A percentile compares a stretch with the other conserved stretches of the same genome.
Evolutionary conservation across 768 basidiomycete species (phyloP).

Genomic region (Collybia mongolica): DNA sequence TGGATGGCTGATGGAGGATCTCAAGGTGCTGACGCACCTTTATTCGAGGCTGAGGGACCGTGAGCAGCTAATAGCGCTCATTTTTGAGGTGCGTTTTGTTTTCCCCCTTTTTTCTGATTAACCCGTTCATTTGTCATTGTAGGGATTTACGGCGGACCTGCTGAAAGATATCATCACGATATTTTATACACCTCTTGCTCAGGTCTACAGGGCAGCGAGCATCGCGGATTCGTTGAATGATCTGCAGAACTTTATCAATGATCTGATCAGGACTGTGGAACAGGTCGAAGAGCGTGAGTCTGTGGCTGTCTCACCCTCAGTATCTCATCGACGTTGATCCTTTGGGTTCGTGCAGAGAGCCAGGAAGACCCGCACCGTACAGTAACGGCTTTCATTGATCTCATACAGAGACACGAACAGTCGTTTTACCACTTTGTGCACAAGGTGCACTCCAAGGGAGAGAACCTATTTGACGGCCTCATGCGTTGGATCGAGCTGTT

Average conservation of each 20-base stretch:
- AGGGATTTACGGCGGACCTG: conserved; percentile 94
- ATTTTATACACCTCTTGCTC: conserved; percentile 94
- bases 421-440: conserved; percentile 96
- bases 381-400: conserved; percentile 90
- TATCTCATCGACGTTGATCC: conserved; percentile 1
- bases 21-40: conserved; percentile 75
- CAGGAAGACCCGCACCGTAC: conserved; percentile 83
- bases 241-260: conserved; percentile 91
- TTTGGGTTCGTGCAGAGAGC: conserved; percentile 54
- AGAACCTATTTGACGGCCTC: conserved; percentile 87
- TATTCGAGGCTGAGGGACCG: conserved; percentile 82
- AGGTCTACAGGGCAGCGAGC: conserved; percentile 96
- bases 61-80: conserved; percentile 87
- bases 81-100: conserved; percentile 74
- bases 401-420: conserved; percentile 93
- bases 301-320: background rate
- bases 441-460: conserved; percentile 97
- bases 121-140: too few relatives aligned
- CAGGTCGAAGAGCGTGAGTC: conserved; percentile 82
- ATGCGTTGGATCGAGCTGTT: conserved; percentile 99
- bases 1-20: conserved; percentile 94
- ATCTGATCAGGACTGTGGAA: conserved; percentile 94
- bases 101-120: background rate
- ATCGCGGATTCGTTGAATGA: conserved; percentile 93
- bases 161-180: conserved; percentile 99